These are phyloP conservation scores for Zea luxurians DNA, from an alignment of 176 grass and related monocot species.

Conservation along the genomic window DNA sequence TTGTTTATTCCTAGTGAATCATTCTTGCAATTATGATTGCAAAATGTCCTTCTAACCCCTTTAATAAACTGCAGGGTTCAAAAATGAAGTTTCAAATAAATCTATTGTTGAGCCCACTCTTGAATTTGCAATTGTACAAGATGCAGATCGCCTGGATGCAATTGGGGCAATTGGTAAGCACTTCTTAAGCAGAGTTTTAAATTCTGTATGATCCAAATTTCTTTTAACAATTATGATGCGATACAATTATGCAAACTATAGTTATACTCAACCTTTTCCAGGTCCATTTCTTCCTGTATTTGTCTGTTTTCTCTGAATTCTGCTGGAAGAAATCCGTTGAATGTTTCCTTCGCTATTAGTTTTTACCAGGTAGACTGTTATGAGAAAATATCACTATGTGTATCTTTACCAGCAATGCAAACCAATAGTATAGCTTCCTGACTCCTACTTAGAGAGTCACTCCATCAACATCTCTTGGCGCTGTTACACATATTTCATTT, in stretches of 20 bases:
- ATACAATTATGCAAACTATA: neutral
- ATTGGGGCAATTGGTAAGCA: slow-evolving; percentile 84
- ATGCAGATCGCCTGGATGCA: slow-evolving; percentile 90
- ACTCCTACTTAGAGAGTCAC: neutral
- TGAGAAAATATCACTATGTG: neutral
- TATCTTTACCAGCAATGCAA: neutral
- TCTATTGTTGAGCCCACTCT: slow-evolving; percentile 41
- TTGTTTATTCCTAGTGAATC: neutral
- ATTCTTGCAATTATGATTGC: neutral
- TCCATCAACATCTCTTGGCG: neutral
- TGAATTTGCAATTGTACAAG: slow-evolving; percentile 92
- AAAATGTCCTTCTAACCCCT: slow-evolving; percentile 14
- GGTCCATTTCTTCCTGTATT: neutral
- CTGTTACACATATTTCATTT: neutral
- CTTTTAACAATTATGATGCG: neutral
- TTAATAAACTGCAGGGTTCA: slow-evolving; percentile 58
- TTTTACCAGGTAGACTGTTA: slow-evolving; percentile 10
- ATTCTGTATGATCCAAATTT: neutral
- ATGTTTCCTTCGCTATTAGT: neutral
- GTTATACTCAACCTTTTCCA: neutral
- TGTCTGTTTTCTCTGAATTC: neutral
- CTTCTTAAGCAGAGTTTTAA: neutral
- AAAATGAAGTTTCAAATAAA: slow-evolving; percentile 72
- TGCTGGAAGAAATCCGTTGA: neutral
- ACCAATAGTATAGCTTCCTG: neutral